Evolutionary conservation across 164 flowering plant genomes (phyloP).

Genomic region (Stephania cephalantha): DNA sequence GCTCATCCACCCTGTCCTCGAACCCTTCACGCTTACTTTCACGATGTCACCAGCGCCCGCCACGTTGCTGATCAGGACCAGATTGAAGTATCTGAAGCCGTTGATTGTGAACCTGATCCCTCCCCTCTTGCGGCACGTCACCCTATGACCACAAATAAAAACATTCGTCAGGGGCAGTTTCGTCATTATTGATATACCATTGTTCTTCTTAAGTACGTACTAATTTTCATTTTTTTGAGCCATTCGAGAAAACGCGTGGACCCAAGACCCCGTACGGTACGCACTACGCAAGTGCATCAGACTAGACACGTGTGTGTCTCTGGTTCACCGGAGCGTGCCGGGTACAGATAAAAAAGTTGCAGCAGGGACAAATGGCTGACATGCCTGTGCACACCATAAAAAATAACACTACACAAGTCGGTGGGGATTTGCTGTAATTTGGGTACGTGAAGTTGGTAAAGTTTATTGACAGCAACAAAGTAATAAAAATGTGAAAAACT

Average conservation of each 20-base stretch:
- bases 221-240: no score
- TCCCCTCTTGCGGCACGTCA: constrained; percentile 68
- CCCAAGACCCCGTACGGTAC: not conserved
- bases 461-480: no score
- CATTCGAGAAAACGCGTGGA: not conserved
- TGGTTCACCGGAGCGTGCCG: not conserved
- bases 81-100: constrained; percentile 68
- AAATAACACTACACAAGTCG: not conserved
- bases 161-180: not conserved
- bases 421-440: no score
- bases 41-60: constrained; percentile 76
- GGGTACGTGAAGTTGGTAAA: no score
- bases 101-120: constrained; percentile 75
- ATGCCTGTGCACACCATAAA: not conserved
- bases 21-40: constrained; percentile 51
- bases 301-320: not conserved
- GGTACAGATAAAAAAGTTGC: not conserved
- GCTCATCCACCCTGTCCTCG: constrained; percentile 60
- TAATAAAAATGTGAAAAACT: no score
- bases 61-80: constrained; percentile 63
- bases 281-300: not conserved
- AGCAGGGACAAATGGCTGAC: constrained; percentile 1
- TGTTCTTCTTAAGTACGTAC: no score
- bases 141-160: constrained; percentile 25
- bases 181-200: not conserved